Percentiles rank a stretch among this genome's conserved stretches.
Evolutionary conservation across 2,329 filamentous ascomycete species (phyloP).

Genomic region (Aureobasidium sp.): DNA sequence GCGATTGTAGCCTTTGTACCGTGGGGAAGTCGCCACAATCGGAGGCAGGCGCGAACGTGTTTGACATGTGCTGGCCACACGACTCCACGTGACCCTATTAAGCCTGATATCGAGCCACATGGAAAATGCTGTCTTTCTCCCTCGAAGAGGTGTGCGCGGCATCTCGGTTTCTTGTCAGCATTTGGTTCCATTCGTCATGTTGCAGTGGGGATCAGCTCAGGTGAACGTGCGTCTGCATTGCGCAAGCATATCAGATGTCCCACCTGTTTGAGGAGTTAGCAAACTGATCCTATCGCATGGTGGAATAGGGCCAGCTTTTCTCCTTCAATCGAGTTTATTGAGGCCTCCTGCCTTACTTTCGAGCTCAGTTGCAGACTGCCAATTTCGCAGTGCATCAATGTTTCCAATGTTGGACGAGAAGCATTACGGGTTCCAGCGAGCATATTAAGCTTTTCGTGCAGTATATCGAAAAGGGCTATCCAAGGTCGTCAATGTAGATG

Average conservation of each 20-base stretch:
- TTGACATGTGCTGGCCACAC: background rate
- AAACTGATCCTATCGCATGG: background rate
- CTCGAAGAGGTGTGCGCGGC: background rate
- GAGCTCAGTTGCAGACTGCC: background rate
- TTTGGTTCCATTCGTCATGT: background rate
- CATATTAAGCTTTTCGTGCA: background rate
- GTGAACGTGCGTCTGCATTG: background rate
- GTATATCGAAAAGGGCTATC: background rate
- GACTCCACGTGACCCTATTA: background rate
- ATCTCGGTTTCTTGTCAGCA: background rate
- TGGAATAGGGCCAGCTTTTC: background rate
- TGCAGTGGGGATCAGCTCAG: background rate
- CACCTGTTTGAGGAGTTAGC: background rate
- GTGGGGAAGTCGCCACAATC: slow-evolving; percentile 2
- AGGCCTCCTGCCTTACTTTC: background rate
- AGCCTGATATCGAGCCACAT: background rate
- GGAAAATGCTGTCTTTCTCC: background rate
- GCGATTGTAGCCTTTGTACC: background rate
- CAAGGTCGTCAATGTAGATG: background rate
- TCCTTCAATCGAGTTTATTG: background rate
- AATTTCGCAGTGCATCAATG: background rate
- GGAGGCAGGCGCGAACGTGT: slow-evolving; percentile 1
- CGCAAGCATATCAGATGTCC: background rate
- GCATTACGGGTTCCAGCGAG: background rate
- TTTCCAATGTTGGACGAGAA: background rate